Percentiles rank a stretch among this genome's conserved stretches.
These are phyloP conservation scores for Puccinia horiana DNA, from an alignment of 1,284 basidiomycete genomes.

Conservation along the genomic window DNA sequence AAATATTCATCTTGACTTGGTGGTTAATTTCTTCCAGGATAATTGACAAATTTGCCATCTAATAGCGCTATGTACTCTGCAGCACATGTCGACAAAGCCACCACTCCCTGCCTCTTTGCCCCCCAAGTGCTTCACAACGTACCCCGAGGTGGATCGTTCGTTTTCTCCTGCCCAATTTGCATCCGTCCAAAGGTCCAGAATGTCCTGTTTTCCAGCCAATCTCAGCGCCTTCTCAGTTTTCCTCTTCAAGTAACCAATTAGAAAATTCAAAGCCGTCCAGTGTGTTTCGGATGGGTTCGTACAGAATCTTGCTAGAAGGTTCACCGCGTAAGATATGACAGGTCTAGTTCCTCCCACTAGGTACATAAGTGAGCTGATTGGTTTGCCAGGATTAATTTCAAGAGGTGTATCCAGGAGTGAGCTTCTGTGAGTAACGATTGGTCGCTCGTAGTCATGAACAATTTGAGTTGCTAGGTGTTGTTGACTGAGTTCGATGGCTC, in stretches of 20 bases:
- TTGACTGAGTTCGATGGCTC: not conserved
- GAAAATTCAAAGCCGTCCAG: not conserved
- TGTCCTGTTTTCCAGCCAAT: not conserved
- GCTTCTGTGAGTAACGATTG: not conserved
- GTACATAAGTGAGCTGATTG: not conserved
- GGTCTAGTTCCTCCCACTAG: not conserved
- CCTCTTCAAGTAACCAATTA: constrained; percentile 3
- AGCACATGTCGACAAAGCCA: not conserved
- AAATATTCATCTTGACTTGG: too few relatives aligned
- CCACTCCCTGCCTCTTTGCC: not conserved
- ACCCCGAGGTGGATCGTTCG: not conserved
- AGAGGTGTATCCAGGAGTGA: not conserved
- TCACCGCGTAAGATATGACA: not conserved
- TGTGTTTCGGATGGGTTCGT: not conserved
- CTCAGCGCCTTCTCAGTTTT: not conserved
- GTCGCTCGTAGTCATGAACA: not conserved
- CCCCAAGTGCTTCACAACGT: not conserved
- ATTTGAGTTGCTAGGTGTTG: not conserved
- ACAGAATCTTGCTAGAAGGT: not conserved
- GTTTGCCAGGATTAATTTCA: not conserved
- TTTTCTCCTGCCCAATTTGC: constrained; percentile 32
- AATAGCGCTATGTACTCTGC: not conserved
- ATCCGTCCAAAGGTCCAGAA: not conserved
- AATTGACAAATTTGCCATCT: too few relatives aligned
- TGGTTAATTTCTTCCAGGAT: too few relatives aligned